phyloP scores from a whole-genome alignment of 1,284 basidiomycete genomes.

The Earliella scabrosa region DNA sequence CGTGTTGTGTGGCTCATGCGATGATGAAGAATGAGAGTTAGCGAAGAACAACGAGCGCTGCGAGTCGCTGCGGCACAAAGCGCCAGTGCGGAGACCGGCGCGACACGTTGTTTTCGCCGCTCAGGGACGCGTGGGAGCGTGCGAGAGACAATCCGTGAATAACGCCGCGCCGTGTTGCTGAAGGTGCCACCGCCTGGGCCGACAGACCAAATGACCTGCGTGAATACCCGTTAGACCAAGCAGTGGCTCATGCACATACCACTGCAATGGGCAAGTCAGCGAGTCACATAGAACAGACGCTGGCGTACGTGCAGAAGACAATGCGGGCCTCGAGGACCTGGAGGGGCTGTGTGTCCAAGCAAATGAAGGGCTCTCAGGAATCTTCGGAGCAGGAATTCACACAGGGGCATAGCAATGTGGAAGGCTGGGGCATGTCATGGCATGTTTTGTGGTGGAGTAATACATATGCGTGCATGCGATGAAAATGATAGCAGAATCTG shows the following conservation, averaged over 20 bases:
- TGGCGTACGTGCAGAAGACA: background rate
- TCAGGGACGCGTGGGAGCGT: background rate
- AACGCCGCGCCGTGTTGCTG: background rate
- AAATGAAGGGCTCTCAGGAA: background rate
- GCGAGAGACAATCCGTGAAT: background rate
- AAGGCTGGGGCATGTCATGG: constrained; percentile 30
- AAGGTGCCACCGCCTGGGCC: background rate
- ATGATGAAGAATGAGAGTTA: constrained; percentile 10
- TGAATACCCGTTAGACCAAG: background rate
- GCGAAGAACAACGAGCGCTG: constrained; percentile 3
- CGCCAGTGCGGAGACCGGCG: background rate
- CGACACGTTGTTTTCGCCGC: background rate
- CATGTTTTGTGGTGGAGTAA: constrained; percentile 35
- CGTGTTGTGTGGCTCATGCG: constrained; percentile 12
- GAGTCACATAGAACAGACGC: background rate
- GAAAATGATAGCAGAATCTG: constrained; percentile 32
- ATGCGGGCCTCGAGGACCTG: constrained; percentile 5
- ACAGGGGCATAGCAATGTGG: constrained; percentile 4
- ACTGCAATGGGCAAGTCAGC: background rate
- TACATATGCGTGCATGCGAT: constrained; percentile 35
- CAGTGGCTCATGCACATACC: background rate
- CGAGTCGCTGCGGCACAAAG: constrained; percentile 1
- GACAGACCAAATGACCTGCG: background rate
- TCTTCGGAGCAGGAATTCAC: background rate
- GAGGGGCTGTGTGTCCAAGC: background rate